Evolutionary conservation across 805 yeast species (phyloP).

Genomic region (Saccharomycopsis guyanensis): DNA sequence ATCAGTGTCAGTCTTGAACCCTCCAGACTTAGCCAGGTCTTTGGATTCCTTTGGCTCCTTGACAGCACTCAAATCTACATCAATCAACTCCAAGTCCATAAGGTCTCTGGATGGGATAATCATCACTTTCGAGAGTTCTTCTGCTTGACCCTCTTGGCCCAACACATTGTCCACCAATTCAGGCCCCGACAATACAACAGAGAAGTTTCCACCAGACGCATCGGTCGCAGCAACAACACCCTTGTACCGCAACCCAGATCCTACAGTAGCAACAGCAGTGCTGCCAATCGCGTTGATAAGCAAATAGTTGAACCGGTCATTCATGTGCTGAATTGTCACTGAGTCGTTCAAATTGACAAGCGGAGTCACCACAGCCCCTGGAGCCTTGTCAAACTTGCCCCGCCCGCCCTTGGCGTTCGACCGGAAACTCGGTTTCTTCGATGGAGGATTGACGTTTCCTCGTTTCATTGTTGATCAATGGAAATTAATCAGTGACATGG

Average conservation of each 20-base stretch:
- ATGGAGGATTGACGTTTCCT: not conserved
- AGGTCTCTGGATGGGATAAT: conserved; percentile 44
- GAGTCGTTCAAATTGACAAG: conserved; percentile 10
- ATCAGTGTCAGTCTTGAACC: conserved; percentile 79
- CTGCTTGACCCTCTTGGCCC: conserved; percentile 19
- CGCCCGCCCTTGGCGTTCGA: conserved; percentile 21
- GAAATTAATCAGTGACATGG: too few relatives aligned
- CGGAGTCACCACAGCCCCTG: conserved; percentile 21
- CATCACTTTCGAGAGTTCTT: conserved; percentile 38
- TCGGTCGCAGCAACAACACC: conserved; percentile 53
- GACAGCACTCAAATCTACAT: conserved; percentile 31
- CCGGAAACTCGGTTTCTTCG: conserved; percentile 23
- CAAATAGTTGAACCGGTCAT: conserved; percentile 49
- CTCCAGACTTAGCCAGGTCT: conserved; percentile 10
- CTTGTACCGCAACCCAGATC: conserved; percentile 49
- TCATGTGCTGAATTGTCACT: conserved; percentile 29
- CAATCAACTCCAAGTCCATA: conserved; percentile 39
- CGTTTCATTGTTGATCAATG: too few relatives aligned
- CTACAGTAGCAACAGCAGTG: conserved; percentile 47
- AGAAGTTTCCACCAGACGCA: conserved; percentile 27
- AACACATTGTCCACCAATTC: conserved; percentile 6
- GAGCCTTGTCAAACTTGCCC: conserved; percentile 25
- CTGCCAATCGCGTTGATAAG: conserved; percentile 56
- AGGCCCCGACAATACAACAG: conserved; percentile 34
- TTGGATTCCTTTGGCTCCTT: conserved; percentile 18